Percentiles rank a stretch among this genome's conserved stretches.
Conservation (phyloP, 495 filamentous ascomycete genomes). For the Pyrenopolyporus hunteri region DNA sequence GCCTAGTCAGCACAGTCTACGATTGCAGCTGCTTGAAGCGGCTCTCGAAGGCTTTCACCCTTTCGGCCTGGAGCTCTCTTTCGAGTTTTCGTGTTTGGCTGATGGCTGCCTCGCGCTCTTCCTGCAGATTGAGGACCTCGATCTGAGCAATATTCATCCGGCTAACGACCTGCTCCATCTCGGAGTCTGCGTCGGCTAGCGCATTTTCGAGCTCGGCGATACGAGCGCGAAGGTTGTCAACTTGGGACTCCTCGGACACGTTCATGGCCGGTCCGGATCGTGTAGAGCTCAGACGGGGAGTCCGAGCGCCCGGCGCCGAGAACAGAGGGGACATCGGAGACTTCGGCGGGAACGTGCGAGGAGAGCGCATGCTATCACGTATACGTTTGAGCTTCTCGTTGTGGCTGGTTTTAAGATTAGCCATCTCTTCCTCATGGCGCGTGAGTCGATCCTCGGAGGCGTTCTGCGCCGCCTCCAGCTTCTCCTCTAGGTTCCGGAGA, state of each 20-base stretch:
- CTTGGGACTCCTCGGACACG: conserved; percentile 63
- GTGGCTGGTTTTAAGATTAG: conserved; percentile 75
- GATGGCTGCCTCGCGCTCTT: conserved; percentile 88
- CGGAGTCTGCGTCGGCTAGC: conserved; percentile 78
- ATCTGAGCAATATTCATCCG: conserved; percentile 94
- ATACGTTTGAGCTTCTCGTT: conserved; percentile 78
- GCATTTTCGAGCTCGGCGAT: conserved; percentile 83
- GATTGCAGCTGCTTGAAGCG: conserved; percentile 47
- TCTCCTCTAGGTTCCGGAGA: conserved; percentile 82
- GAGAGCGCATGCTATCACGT: conserved; percentile 56
- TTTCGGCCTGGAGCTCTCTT: conserved; percentile 55
- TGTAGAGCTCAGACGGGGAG: conserved; percentile 52
- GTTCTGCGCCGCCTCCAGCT: conserved; percentile 81
- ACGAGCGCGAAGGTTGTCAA: conserved; percentile 74
- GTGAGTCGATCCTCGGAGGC: conserved; percentile 81
- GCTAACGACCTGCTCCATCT: conserved; percentile 93
- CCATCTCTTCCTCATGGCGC: conserved; percentile 85
- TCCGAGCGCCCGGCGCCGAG: conserved; percentile 49
- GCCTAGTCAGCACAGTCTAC: conserved; percentile 2
- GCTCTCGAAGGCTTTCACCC: conserved; percentile 52
- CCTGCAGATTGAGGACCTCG: conserved; percentile 89
- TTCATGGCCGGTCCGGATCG: conserved; percentile 50
- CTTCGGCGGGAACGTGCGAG: conserved; percentile 54
- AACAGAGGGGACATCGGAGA: conserved; percentile 72
- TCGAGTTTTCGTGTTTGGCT: conserved; percentile 81